Base-by-base conservation (phyloP, 768 basidiomycete species). In the Gautieria morchelliformis region DNA sequence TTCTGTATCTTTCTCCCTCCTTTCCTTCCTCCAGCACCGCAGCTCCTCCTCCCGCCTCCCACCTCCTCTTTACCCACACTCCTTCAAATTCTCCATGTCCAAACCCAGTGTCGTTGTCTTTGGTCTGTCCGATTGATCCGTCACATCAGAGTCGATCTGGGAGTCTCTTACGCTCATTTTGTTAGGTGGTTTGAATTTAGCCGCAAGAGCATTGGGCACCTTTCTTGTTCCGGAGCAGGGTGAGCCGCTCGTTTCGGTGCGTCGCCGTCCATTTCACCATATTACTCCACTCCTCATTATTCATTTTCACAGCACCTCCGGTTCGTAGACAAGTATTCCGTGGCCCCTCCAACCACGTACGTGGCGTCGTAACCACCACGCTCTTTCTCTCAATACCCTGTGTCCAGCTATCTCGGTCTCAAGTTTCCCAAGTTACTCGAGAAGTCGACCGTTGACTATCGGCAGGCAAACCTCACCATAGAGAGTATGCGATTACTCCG, bases 111-210 rank as follows among this genome's bases (percentile, higher is more conserved):
- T 79, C 41, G 77, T 92, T 63, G 84, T 92, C 62, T 84, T 89
- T 63, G 89, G 89, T 90, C 59, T 61, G 81, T 69, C 7, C 40
- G 52, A 15, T 24, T 37, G 35, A 14, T 37, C 35, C 17, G 32
- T 57, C 45, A 35, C 32, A 56, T 46, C n/a, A n/a, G n/a, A n/a
- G n/a, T n/a, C 44, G 52, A 40, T 56, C 17, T 55, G 27, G 5
- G n/a, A n/a, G n/a, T 41, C 40, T 32, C 30, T 40, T 59, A 52
- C 10, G 30, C 15, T 19, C 17, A 4, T 40, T 39, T 42, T 6
- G 22, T 53, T 62, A 92, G 90, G 90, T 61, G 90, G 90, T 53
- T 70, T 91, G 62, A 90, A 89, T 72, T 88, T 86, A 54, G 86
- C 75, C 67, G 83, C 90, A 9, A 79, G 89, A 52, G 76, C 83